Evolutionary conservation across 1,284 basidiomycete genomes (phyloP).

Genomic region (Boletus nobilissimus): DNA sequence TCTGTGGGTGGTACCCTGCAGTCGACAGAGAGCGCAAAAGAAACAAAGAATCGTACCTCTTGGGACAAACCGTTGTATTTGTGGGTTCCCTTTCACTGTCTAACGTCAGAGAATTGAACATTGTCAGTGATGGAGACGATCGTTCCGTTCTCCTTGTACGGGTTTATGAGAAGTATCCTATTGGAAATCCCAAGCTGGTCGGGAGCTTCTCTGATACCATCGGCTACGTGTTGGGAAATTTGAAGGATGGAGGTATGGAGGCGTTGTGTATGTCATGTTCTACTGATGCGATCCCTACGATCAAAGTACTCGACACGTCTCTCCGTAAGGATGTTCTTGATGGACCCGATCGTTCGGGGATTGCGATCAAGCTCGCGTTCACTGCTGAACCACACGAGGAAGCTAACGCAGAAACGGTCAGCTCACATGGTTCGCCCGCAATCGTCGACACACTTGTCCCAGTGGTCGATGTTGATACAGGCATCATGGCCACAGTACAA

Average conservation of each 20-base stretch:
- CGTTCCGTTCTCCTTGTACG: not conserved
- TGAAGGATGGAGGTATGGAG: not conserved
- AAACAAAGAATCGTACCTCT: too few species aligned
- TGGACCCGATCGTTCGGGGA: not conserved
- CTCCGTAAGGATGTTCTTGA: not conserved
- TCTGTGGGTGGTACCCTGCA: not conserved
- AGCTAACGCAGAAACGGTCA: not conserved
- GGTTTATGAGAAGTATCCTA: not conserved
- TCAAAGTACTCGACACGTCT: not conserved
- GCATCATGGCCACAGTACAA: not conserved
- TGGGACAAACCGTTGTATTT: not conserved
- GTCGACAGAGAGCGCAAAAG: too few species aligned
- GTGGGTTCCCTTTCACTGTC: too few species aligned
- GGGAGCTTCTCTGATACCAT: not conserved
- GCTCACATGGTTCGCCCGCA: not conserved
- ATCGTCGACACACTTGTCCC: not conserved
- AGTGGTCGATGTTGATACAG: not conserved
- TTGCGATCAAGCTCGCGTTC: not conserved
- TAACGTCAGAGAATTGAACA: not conserved
- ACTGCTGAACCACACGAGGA: not conserved
- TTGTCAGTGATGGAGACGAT: not conserved
- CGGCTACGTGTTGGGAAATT: not conserved
- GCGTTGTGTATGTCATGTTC: not conserved
- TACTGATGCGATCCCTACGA: not conserved
- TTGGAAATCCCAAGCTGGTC: not conserved